These are phyloP conservation scores for Flaveria robusta DNA, from an alignment of 129 eudicot species.

Conservation along the genomic window DNA sequence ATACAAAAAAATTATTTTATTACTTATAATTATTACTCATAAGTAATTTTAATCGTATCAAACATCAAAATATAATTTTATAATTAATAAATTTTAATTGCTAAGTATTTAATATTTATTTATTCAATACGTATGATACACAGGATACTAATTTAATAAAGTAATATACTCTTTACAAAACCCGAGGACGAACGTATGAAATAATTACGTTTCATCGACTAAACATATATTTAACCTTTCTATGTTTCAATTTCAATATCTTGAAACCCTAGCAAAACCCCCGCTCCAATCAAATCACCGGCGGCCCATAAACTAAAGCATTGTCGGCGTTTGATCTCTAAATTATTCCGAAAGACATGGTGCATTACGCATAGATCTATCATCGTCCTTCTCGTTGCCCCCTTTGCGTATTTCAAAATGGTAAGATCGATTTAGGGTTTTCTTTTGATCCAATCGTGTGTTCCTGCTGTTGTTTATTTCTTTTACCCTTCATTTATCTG, in stretches of 20 bases:
- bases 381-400: neutral
- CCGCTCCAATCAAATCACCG: constrained; percentile 19
- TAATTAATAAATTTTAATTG: too few relatives aligned
- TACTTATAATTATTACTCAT: too few relatives aligned
- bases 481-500: neutral
- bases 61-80: too few relatives aligned
- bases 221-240: too few relatives aligned
- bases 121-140: too few relatives aligned
- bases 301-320: constrained; percentile 18
- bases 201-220: too few relatives aligned
- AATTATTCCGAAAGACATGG: constrained; percentile 15
- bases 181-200: too few relatives aligned
- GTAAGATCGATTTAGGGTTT: constrained; percentile 32
- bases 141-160: too few relatives aligned
- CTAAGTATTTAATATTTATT: too few relatives aligned
- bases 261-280: constrained; percentile 19
- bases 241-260: neutral
- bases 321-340: constrained; percentile 3
- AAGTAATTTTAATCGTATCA: too few relatives aligned
- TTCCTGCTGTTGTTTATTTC: neutral
- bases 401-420: constrained; percentile 17
- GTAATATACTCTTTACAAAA: too few relatives aligned
- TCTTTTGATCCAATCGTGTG: neutral
- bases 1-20: too few relatives aligned
- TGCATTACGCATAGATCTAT: constrained; percentile 4